Conservation (phyloP, 495 filamentous ascomycete species). For the Annulohypoxylon maeteangense region DNA sequence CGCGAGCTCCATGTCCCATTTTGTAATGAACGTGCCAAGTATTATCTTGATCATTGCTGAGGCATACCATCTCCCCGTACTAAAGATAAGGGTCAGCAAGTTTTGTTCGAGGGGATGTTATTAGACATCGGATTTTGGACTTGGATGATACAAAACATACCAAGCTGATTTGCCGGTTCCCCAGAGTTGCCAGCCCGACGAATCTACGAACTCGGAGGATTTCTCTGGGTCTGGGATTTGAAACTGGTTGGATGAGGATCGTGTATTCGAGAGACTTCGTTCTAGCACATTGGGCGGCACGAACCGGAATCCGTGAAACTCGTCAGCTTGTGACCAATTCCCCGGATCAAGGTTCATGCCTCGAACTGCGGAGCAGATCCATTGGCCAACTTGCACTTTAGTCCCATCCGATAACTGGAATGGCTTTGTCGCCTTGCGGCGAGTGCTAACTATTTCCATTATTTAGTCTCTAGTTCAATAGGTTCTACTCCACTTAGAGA, state of each 20-base stretch:
- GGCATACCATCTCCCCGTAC: not conserved
- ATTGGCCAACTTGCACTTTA: not conserved
- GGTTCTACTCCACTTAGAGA: no score
- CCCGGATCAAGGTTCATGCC: not conserved
- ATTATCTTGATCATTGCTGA: not conserved
- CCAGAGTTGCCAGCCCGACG: not conserved
- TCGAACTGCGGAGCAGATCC: not conserved
- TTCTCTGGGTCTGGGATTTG: not conserved
- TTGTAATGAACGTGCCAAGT: not conserved
- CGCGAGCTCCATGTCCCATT: not conserved
- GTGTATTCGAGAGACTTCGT: no score
- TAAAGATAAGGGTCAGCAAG: no score
- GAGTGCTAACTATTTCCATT: conserved; percentile 45
- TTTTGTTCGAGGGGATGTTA: not conserved
- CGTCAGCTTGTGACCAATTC: not conserved
- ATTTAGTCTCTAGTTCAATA: no score
- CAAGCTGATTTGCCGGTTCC: not conserved
- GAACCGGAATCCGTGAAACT: not conserved
- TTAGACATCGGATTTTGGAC: not conserved
- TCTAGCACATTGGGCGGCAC: no score
- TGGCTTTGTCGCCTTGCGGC: conserved; percentile 38
- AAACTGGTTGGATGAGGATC: not conserved
- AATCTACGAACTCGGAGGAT: not conserved
- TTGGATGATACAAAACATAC: not conserved
- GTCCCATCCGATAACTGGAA: conserved; percentile 48